These are phyloP conservation scores for Dothideomycetes sp. DNA, from an alignment of 2,329 filamentous ascomycete species.

Conservation along the genomic window DNA sequence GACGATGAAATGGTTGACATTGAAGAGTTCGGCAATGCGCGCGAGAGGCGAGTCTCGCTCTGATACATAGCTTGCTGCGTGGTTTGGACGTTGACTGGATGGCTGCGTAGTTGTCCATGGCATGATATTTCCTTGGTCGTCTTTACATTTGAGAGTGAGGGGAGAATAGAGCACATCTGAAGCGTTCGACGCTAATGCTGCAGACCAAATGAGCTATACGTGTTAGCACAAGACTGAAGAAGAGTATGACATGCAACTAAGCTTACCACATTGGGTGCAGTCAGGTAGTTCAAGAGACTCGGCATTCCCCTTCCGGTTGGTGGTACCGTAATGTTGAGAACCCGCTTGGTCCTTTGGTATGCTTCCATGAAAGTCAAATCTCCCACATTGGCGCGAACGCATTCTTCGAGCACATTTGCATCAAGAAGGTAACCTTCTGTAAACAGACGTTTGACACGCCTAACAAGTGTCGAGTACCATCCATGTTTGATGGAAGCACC, in stretches of 20 bases:
- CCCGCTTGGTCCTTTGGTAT: conserved; percentile 71
- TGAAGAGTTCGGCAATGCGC: conserved; percentile 73
- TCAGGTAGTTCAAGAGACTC: conserved; percentile 82
- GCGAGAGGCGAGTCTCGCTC: conserved; percentile 60
- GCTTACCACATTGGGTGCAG: conserved; percentile 82
- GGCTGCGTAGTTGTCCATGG: conserved; percentile 59
- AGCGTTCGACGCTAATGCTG: conserved; percentile 67
- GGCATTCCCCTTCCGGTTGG: conserved; percentile 67
- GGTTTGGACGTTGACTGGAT: conserved; percentile 60
- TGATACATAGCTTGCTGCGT: conserved; percentile 51
- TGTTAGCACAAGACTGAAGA: background rate
- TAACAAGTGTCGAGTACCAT: conserved; percentile 49
- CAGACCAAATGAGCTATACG: conserved; percentile 68
- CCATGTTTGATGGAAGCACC: conserved; percentile 22
- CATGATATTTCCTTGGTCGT: conserved; percentile 60
- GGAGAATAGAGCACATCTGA: conserved; percentile 56
- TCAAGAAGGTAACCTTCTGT: conserved; percentile 77
- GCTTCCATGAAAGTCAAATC: conserved; percentile 91
- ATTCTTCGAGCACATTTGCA: conserved; percentile 70
- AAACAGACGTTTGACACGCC: conserved; percentile 60
- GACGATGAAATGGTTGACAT: conserved; percentile 91
- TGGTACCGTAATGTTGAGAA: conserved; percentile 86
- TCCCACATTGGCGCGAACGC: conserved; percentile 75
- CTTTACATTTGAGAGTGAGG: conserved; percentile 67
- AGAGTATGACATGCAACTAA: background rate